phyloP scores from a whole-genome alignment of 148 eudicot species.

The Talinum fruticosum region DNA sequence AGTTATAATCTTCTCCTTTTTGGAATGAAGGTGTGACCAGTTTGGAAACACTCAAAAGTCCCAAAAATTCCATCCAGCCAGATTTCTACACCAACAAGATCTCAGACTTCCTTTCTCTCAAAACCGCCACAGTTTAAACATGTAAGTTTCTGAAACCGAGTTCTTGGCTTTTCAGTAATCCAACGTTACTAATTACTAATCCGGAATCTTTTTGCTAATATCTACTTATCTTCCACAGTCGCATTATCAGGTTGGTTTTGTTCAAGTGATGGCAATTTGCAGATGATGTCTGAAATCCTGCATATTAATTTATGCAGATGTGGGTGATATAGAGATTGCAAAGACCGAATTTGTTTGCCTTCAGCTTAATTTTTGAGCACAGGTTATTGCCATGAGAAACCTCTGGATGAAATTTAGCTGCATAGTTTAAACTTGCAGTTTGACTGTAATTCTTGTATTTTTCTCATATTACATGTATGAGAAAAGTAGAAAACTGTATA shows the following conservation, averaged over 20 bases:
- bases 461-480: background rate
- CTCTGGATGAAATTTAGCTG: background rate
- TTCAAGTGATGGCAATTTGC: slow-evolving; percentile 7
- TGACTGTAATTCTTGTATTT: background rate
- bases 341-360: background rate
- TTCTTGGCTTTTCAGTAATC: background rate
- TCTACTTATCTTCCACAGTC: background rate
- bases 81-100: slow-evolving; percentile 92
- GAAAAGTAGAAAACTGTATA: too few relatives aligned
- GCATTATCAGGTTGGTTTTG: background rate
- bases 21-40: slow-evolving; percentile 62
- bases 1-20: background rate
- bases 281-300: background rate
- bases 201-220: background rate
- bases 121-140: slow-evolving; percentile 64
- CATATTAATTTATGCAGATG: background rate
- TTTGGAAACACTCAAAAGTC: slow-evolving; percentile 73
- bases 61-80: slow-evolving; percentile 80
- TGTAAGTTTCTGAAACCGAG: slow-evolving; percentile 21
- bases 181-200: too few relatives aligned
- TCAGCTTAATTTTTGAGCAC: slow-evolving; percentile 13
- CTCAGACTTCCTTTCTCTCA: slow-evolving; percentile 85
- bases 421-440: background rate
- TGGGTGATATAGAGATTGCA: background rate
- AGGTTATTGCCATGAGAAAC: background rate